Base-by-base conservation (phyloP, 768 basidiomycete species). In the Suillus occidentalis region DNA sequence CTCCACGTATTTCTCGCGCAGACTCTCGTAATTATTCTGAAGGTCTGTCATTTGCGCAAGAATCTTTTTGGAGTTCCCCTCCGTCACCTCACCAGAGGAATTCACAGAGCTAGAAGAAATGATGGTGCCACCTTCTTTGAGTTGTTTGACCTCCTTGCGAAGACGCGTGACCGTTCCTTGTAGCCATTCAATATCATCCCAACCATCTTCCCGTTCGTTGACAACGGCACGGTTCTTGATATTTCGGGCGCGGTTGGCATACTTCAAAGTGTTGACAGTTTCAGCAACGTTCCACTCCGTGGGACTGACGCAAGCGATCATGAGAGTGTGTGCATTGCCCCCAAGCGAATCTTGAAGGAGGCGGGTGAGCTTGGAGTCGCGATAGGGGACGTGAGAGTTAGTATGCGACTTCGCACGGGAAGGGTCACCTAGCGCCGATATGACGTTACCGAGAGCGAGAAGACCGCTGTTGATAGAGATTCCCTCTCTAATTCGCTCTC, bases 391-490 rank as follows among this genome's bases (percentile, higher is more conserved):
- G 78, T 99, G 95, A 20, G 91, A 88, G 22, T 89, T 89, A 28
- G 91, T 92, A 71, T 92, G 82, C 22, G 91, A 87, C 75, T 93
- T 93, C 43, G 90, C 89, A 61, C 93, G 88, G 49, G 91, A 83
- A 37, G 97, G 97, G 77, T 99, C 97, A 8, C 94, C 97, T 22
- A 99, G 89, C 0, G 96, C 95, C 66, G 97, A 98, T 65, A 99
- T 99, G 71, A 99, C 97, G 76, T 99, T 99, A 55, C 97, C 97
- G 25, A 99, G 85, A 20, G 97, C 97, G 42, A 95, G 85, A 40
- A 99, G 87, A 66, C 97, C 97, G 66, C 93, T 92, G 81, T 99
- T 99, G 81, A 99, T 99, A 36, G 94, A 95, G 62, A 97, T 97
- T n/a, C 97, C 97, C 79, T 98, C 97, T 76, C 95, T 99, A 77